Base-by-base conservation (phyloP, 1,284 basidiomycete species). In the Ceraceosorus bombacis region DNA sequence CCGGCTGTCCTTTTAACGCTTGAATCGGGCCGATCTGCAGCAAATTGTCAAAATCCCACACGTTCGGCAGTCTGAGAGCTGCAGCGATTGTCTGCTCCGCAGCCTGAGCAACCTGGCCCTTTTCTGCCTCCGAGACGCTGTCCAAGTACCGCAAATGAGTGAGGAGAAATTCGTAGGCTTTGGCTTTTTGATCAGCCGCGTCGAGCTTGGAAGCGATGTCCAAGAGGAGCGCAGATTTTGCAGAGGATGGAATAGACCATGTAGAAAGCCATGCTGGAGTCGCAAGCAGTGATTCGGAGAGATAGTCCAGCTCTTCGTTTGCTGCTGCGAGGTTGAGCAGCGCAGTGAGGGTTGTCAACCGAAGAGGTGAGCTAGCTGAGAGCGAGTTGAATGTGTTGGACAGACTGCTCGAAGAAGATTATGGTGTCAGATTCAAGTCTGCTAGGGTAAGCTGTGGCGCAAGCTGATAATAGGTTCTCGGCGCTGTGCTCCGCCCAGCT, bases 381-480 rank as follows among this genome's bases (percentile, higher is more conserved):
- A 77, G 59, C 38, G 66, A 55, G 66, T 77, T 77, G 69, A 71
- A 77, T 12, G 73, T 62, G 69, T 77, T 77, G 36, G 72, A 65
- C 12, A 77, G 67, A 50, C 72, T 71, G 46, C 27, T 27, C 27
- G 3, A 27, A 27, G 27, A 27, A 27, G 27, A 27, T 27, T 27
- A 2, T 3, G 27, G 27, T 27, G 27, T 27, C 27, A 27, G 27
- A 27, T 27, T 27, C 27, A 27, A 27, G 27, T 27, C 27, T 27
- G 27, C 27, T 27, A 40, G 10, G 40, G 50, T 13, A 7, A 6
- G 6, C 51, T 38, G 50, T 13, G 15, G 10, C 51, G 17, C 10
- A 10, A 46, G 10, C 39, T 52, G 53, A 27, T 39, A 5, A 9
- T 12, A 8, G 5, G 27, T 46, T 40, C 6, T 54, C 13, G 54